Base-by-base conservation (phyloP, 768 basidiomycete species). In the Pisolithus marmoratus region DNA sequence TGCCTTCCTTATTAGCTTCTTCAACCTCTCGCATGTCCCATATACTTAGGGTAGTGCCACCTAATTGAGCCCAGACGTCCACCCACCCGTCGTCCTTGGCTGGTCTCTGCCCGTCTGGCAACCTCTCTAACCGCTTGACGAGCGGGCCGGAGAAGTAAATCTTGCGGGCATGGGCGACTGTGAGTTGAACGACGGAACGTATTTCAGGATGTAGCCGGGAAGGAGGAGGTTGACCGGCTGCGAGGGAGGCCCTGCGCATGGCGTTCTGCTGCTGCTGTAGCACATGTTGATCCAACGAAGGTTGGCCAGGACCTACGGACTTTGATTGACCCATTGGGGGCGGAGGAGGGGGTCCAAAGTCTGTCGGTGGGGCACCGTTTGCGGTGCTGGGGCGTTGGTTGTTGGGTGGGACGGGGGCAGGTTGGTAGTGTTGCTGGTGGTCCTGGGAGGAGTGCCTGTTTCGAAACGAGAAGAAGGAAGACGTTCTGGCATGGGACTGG, bases 21-120 rank as follows among this genome's bases (percentile, higher is more conserved):
- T 92, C 84, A 51, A 94, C 84, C 59, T 86, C 81, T 60, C 80
- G 82, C 87, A 94, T 93, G 64, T 92, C 90, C 92, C 92, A 94
- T 40, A 93, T 76, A 59, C 89, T 91, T 59, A 94, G 76, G 20
- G 88, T 93, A 5, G 90, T 92, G 4, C 92, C 93, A 46, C 88
- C 85, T 31, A 94, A 74, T 69, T 94, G 92, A 1, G 85, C 92
- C 89, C 90, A 94, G 15, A 94, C 85, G 17, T 92, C 83, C 11
- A 76, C 75, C 88, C 91, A 92, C 1, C 83, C 82, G 3, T 88
- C 87, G 60, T 90, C 86, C 61, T 85, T 86, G 54, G 70, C 61
- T 3, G 85, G 81, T 53, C 74, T 77, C 58, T 83, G 77, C 20
- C 90, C 88, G 64, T 90, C 86, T 1, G 90, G 73, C 55, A 83